These are phyloP conservation scores for Parathielavia appendiculata DNA, from an alignment of 495 filamentous ascomycete genomes.

Conservation along the genomic window DNA sequence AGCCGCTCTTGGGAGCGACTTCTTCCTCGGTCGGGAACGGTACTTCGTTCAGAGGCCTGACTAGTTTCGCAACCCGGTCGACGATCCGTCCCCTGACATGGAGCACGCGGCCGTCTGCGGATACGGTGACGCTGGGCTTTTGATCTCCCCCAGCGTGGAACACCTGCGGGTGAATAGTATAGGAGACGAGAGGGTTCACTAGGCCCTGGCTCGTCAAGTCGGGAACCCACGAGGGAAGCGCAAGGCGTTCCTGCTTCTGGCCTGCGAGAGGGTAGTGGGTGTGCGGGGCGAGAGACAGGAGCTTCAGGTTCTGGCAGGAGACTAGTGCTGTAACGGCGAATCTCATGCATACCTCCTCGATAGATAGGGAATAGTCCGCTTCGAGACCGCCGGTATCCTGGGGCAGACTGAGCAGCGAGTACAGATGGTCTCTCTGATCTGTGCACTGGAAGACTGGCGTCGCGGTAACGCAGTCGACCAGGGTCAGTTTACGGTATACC, in stretches of 20 bases:
- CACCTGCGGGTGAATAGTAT: conserved; percentile 26
- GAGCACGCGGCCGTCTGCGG: conserved; percentile 17
- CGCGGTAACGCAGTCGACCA: conserved; percentile 6
- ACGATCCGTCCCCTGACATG: conserved; percentile 20
- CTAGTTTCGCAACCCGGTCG: conserved; percentile 16
- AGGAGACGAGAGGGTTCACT: conserved; percentile 20
- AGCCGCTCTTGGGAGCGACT: too few species aligned
- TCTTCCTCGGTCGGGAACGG: conserved; percentile 6
- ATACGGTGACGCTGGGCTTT: conserved; percentile 14
- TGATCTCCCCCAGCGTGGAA: conserved; percentile 20
- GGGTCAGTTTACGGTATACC: background rate
- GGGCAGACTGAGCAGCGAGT: conserved; percentile 15
- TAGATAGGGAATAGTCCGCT: conserved; percentile 11
- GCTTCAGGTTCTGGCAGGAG: conserved; percentile 2
- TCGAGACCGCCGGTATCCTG: conserved; percentile 2
- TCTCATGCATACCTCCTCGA: conserved; percentile 7
- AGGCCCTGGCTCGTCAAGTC: conserved; percentile 20
- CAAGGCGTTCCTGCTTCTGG: background rate
- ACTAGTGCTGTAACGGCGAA: conserved; percentile 11
- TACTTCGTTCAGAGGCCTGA: conserved; percentile 2
- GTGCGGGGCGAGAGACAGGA: conserved; percentile 9
- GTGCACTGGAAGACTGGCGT: conserved; percentile 15
- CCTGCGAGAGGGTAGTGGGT: background rate
- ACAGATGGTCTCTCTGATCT: conserved; percentile 13
- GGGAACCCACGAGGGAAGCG: conserved; percentile 29